Evolutionary conservation across 768 basidiomycete species (phyloP), one percentile per base, ranked within the genome.

Genomic region (Mycena haematopus): DNA sequence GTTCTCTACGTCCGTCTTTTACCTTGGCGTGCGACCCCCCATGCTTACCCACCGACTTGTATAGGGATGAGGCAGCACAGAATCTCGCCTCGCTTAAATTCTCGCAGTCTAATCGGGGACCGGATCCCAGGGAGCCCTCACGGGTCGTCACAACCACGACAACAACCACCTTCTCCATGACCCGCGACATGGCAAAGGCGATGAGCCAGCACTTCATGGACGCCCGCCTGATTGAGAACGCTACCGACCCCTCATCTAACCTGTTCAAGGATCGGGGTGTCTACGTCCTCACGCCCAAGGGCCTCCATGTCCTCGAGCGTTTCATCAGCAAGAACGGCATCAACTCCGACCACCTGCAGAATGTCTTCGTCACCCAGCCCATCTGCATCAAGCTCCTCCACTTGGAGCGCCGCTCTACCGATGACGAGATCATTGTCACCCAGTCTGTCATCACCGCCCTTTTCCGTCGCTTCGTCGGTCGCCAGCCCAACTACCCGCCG

Each of bases 151-250:
- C 97, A 71, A 99, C 97, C 0, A 99, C 97, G 0, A 99, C 97
- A 7, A 99, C 97, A 6, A 99, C 97, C 45, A 99, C 97, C 35
- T 99, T 99, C 80, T 95, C 95, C 65, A 99, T 99, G 97, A 94
- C 95, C 68, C 91, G 97, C 69, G 97, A 99, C 47, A 99, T 99
- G 93, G 97, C 97, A 66, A 99, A 98, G 80, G 95, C 94, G 35
- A 99, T 99, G 90, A 93, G 94, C 79, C 97, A 99, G 78, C 95
- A 99, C 74, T 99, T 99, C 74, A 97, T 99, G 94, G 97, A 99
- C 69, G 95, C 97, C 60, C 93, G 95, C 67, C 84, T 99, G 65
- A 95, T 99, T 67, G 96, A 98, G 78, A 98, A 98, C 74, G 96
- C 95, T 17, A 87, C 93, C 19, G 97, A 99, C 77, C 90, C 91